Evolutionary conservation across 2,329 filamentous ascomycete genomes (phyloP).

Genomic region (Fusarium longipes): DNA sequence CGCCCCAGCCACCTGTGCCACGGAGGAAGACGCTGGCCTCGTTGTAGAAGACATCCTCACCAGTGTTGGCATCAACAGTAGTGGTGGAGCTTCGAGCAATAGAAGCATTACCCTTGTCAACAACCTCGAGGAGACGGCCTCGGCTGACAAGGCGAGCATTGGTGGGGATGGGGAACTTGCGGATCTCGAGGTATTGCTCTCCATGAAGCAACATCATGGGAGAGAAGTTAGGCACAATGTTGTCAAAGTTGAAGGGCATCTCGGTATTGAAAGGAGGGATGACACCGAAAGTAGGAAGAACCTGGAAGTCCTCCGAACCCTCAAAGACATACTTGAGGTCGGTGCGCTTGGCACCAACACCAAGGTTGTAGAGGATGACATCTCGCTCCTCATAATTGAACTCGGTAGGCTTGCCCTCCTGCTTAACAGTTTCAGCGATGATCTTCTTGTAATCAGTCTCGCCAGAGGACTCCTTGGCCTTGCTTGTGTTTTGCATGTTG

Average conservation of each 20-base stretch:
- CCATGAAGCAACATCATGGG: constrained; percentile 99
- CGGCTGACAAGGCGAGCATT: constrained; percentile 79
- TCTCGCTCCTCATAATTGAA: constrained; percentile 90
- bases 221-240: constrained; percentile 93
- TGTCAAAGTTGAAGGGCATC: constrained; percentile 80
- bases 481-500: constrained; percentile 84
- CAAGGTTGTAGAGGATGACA: constrained; percentile 94
- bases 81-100: constrained; percentile 83
- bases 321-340: constrained; percentile 92
- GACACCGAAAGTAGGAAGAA: constrained; percentile 94
- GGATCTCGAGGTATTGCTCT: constrained; percentile 97
- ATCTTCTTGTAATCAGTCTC: constrained; percentile 76
- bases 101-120: constrained; percentile 94
- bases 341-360: constrained; percentile 88
- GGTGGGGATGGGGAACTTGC: constrained; percentile 91
- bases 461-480: constrained; percentile 54
- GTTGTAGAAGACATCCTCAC: constrained; percentile 96
- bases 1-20: constrained; percentile 90
- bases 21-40: constrained; percentile 93
- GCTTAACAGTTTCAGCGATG: constrained; percentile 80
- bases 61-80: constrained; percentile 85
- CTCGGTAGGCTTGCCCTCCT: constrained; percentile 75
- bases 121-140: constrained; percentile 87
- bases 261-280: constrained; percentile 92
- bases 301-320: constrained; percentile 90